Conservation (phyloP, 148 eudicot genomes). For the Chenopodium berlandieri region DNA sequence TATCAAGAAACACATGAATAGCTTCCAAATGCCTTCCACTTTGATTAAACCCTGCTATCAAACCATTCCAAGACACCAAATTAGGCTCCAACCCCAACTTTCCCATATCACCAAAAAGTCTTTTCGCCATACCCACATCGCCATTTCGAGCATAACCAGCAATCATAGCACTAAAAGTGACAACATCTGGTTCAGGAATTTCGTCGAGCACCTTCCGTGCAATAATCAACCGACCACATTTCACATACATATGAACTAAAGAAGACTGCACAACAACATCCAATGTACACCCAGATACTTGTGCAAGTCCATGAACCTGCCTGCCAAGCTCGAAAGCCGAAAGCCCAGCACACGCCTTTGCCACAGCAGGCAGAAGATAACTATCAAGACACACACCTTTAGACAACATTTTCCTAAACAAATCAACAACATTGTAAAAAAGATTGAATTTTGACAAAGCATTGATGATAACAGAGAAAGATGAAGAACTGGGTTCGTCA, state of each 20-base stretch:
- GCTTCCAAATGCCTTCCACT: conserved; percentile 53
- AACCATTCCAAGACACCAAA: conserved; percentile 71
- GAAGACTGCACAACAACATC: conserved; percentile 70
- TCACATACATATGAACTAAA: conserved; percentile 71
- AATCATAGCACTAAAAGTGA: conserved; percentile 71
- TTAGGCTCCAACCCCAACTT: conserved; percentile 56
- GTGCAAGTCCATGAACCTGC: conserved; percentile 58
- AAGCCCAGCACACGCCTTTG: conserved; percentile 68
- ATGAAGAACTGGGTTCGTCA: conserved; percentile 39
- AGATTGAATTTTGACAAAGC: conserved; percentile 46
- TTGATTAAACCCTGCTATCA: conserved; percentile 68
- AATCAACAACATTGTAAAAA: conserved; percentile 31
- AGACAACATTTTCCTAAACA: conserved; percentile 45
- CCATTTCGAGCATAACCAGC: conserved; percentile 84
- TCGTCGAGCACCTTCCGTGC: conserved; percentile 60
- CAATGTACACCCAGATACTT: conserved; percentile 39
- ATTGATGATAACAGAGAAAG: conserved; percentile 51
- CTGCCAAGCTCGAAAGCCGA: conserved; percentile 36
- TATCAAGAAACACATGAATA: conserved; percentile 37
- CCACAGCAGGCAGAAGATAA: conserved; percentile 49
- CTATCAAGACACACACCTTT: conserved; percentile 47
- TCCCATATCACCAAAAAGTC: conserved; percentile 47
- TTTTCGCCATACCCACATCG: conserved; percentile 42
- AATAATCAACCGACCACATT: conserved; percentile 38
- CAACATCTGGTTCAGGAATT: conserved; percentile 62